These are phyloP conservation scores for Colletotrichum filicis DNA, from an alignment of 2,329 filamentous ascomycete species.

Conservation along the genomic window DNA sequence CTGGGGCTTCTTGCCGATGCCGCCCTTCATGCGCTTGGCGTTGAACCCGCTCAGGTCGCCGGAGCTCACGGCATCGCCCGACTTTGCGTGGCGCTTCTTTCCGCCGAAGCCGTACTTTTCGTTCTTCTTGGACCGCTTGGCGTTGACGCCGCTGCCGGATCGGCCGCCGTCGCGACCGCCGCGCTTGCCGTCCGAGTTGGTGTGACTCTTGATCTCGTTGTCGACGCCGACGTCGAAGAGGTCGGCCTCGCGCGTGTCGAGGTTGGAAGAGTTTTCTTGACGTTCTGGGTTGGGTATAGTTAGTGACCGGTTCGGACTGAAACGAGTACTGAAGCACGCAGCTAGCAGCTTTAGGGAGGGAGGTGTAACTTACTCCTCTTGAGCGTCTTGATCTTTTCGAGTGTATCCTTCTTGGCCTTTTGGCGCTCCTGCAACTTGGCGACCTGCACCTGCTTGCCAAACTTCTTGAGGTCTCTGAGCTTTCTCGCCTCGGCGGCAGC, in stretches of 20 bases:
- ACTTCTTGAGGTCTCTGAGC: slow-evolving; percentile 97
- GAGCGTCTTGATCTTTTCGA: slow-evolving; percentile 94
- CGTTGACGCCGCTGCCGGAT: slow-evolving; percentile 57
- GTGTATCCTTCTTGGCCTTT: slow-evolving; percentile 89
- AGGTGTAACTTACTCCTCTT: slow-evolving; percentile 85
- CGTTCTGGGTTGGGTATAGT: slow-evolving; percentile 70
- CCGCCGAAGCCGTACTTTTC: slow-evolving; percentile 95
- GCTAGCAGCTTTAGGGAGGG: background rate
- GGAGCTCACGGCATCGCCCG: slow-evolving; percentile 85
- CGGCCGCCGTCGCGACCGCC: slow-evolving; percentile 48
- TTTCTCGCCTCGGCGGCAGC: slow-evolving; percentile 90
- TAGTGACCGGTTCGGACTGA: background rate
- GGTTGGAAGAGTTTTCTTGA: slow-evolving; percentile 72
- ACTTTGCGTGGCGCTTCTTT: slow-evolving; percentile 93
- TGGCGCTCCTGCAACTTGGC: slow-evolving; percentile 94
- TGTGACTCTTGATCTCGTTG: slow-evolving; percentile 65
- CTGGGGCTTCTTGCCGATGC: slow-evolving; percentile 49
- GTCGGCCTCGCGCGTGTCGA: slow-evolving; percentile 81
- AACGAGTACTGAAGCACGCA: background rate
- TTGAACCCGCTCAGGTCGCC: slow-evolving; percentile 86
- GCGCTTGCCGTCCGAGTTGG: slow-evolving; percentile 53
- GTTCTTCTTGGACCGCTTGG: slow-evolving; percentile 93
- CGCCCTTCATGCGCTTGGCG: slow-evolving; percentile 84
- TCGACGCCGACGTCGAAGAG: slow-evolving; percentile 93
- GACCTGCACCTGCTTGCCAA: slow-evolving; percentile 97